Percentiles rank a stretch among this genome's conserved stretches.
These are phyloP conservation scores for Salix dunnii DNA, from an alignment of 345 rosid species.

Conservation along the genomic window DNA sequence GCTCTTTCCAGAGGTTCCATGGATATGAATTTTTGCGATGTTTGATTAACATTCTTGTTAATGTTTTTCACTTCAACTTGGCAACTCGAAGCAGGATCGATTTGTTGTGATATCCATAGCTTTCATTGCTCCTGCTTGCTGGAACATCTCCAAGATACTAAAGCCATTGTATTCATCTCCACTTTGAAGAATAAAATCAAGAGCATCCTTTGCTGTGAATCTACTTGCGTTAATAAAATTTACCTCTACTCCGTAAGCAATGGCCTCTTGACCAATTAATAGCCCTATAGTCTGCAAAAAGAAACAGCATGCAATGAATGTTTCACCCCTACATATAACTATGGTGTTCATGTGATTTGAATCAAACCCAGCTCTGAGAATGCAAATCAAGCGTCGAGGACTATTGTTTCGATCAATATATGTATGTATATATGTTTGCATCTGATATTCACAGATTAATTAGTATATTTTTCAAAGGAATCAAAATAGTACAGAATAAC, in stretches of 20 bases:
- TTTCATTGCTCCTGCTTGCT: constrained; percentile 1
- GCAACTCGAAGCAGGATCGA: background rate
- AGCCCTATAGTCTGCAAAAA: background rate
- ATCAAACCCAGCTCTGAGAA: too few species aligned
- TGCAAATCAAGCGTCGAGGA: too few species aligned
- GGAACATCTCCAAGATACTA: background rate
- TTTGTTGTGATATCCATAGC: background rate
- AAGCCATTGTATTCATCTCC: background rate
- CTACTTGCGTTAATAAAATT: background rate
- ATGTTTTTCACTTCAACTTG: background rate
- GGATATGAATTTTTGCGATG: background rate
- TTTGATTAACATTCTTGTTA: background rate
- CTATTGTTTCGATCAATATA: too few species aligned
- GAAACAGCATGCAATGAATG: too few species aligned
- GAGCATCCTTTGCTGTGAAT: constrained; percentile 9
- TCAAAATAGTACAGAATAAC: too few species aligned
- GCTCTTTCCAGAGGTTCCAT: background rate
- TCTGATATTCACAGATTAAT: too few species aligned
- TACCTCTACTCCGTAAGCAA: background rate
- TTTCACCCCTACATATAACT: too few species aligned
- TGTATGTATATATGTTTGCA: too few species aligned
- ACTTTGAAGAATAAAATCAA: constrained; percentile 3
- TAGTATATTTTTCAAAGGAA: too few species aligned
- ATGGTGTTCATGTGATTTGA: too few species aligned
- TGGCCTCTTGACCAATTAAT: constrained; percentile 3